Evolutionary conservation across 2,329 filamentous ascomycete genomes (phyloP).

Genomic region (Aspergillus sclerotialis): DNA sequence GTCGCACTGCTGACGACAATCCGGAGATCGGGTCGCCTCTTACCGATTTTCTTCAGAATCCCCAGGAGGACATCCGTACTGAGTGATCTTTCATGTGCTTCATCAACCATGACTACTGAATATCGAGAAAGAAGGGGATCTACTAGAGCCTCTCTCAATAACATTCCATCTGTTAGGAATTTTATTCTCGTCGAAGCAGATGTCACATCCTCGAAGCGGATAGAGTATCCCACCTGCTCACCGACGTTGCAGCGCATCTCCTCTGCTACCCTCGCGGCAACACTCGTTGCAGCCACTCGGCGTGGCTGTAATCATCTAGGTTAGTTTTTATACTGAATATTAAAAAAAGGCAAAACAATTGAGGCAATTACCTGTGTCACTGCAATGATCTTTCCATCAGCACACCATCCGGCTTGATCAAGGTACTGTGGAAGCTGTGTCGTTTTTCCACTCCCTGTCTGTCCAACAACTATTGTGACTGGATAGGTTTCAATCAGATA

Average conservation of each 20-base stretch:
- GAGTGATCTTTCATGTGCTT: constrained; percentile 89
- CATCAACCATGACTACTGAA: constrained; percentile 95
- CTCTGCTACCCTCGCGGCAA: constrained; percentile 81
- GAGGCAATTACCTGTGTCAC: constrained; percentile 71
- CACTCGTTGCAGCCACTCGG: constrained; percentile 82
- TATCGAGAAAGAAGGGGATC: constrained; percentile 88
- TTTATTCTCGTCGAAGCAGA: constrained; percentile 82
- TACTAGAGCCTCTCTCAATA: constrained; percentile 85
- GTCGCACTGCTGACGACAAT: constrained; percentile 93
- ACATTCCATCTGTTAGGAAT: constrained; percentile 86
- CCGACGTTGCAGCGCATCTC: constrained; percentile 81
- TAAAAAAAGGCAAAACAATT: constrained; percentile 1
- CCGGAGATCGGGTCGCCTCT: constrained; percentile 69
- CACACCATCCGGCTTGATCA: constrained; percentile 81
- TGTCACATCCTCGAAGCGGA: constrained; percentile 84
- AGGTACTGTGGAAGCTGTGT: constrained; percentile 93
- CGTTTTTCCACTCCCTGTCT: constrained; percentile 92
- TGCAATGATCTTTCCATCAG: constrained; percentile 72
- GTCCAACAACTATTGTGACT: constrained; percentile 83
- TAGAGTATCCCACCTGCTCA: constrained; percentile 88
- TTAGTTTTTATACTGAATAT: constrained; percentile 4
- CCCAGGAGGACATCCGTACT: constrained; percentile 89
- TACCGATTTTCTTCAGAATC: constrained; percentile 81
- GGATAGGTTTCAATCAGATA: constrained; percentile 80
- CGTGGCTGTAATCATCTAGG: constrained; percentile 57